Evolutionary conservation across 2,329 filamentous ascomycete genomes (phyloP).

Genomic region (Aspergillus melleus): DNA sequence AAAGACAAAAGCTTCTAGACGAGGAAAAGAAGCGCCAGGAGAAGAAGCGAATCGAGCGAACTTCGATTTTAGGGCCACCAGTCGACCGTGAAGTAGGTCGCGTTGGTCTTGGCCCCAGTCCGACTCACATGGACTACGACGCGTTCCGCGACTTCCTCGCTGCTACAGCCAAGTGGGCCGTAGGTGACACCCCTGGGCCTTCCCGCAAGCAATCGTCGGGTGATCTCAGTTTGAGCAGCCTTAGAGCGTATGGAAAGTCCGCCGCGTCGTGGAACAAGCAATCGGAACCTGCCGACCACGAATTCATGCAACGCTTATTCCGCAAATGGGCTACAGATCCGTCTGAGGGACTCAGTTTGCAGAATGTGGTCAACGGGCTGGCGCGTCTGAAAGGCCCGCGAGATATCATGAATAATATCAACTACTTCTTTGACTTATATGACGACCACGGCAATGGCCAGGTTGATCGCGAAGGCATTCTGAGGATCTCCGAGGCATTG

Average conservation of each 20-base stretch:
- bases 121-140: slow-evolving; percentile 95
- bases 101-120: slow-evolving; percentile 84
- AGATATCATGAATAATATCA: slow-evolving; percentile 97
- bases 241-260: slow-evolving; percentile 52
- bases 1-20: slow-evolving; percentile 75
- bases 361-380: slow-evolving; percentile 88
- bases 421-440: slow-evolving; percentile 96
- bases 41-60: slow-evolving; percentile 53
- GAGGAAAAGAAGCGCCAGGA: slow-evolving; percentile 68
- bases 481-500: slow-evolving; percentile 90
- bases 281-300: slow-evolving; percentile 81
- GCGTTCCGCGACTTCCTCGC: slow-evolving; percentile 93
- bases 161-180: slow-evolving; percentile 86
- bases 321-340: slow-evolving; percentile 81
- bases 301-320: slow-evolving; percentile 88
- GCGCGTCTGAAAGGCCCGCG: slow-evolving; percentile 88
- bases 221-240: slow-evolving; percentile 56
- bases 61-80: slow-evolving; percentile 45
- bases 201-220: slow-evolving; percentile 52
- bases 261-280: slow-evolving; percentile 57
- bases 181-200: slow-evolving; percentile 75
- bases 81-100: slow-evolving; percentile 75
- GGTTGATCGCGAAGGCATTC: slow-evolving; percentile 91
- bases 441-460: slow-evolving; percentile 89
- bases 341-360: slow-evolving; percentile 75